Conservation (phyloP, 2,329 filamentous ascomycete genomes). For the Diaporthe ampelina region DNA sequence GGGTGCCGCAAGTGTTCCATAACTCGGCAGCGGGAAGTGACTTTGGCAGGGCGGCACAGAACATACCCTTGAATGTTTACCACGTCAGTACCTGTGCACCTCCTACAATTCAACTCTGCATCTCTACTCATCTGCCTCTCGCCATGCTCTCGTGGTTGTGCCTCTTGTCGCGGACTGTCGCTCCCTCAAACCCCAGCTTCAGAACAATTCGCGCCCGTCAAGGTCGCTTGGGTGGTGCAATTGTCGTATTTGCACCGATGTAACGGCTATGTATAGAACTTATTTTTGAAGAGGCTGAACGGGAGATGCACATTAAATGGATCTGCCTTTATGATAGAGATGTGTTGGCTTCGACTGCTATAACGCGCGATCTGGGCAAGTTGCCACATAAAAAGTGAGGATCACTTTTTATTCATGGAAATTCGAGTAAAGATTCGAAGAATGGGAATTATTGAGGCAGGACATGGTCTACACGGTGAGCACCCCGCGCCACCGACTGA, state of each 20-base stretch:
- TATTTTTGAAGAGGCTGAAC: constrained; percentile 6
- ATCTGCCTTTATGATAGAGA: background rate
- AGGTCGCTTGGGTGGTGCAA: background rate
- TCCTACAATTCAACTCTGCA: constrained; percentile 4
- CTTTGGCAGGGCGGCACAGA: constrained; percentile 13
- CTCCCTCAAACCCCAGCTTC: background rate
- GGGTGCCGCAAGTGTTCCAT: constrained; percentile 17
- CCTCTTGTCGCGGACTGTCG: background rate
- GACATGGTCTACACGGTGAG: background rate
- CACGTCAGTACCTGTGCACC: constrained; percentile 32
- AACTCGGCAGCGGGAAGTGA: constrained; percentile 32
- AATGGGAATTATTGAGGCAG: background rate
- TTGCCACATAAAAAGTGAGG: background rate
- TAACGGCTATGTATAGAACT: background rate
- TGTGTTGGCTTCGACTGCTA: background rate
- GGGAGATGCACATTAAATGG: background rate
- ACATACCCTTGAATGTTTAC: constrained; percentile 24
- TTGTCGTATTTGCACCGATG: background rate
- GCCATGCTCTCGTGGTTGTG: background rate
- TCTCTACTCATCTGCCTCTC: constrained; percentile 10
- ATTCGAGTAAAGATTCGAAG: background rate
- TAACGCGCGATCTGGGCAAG: background rate
- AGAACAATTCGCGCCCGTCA: background rate
- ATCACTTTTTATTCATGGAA: background rate
- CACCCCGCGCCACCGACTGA: background rate